Evolutionary conservation across 2,329 filamentous ascomycete genomes (phyloP).

Genomic region (Aureobasidium mangrovei): DNA sequence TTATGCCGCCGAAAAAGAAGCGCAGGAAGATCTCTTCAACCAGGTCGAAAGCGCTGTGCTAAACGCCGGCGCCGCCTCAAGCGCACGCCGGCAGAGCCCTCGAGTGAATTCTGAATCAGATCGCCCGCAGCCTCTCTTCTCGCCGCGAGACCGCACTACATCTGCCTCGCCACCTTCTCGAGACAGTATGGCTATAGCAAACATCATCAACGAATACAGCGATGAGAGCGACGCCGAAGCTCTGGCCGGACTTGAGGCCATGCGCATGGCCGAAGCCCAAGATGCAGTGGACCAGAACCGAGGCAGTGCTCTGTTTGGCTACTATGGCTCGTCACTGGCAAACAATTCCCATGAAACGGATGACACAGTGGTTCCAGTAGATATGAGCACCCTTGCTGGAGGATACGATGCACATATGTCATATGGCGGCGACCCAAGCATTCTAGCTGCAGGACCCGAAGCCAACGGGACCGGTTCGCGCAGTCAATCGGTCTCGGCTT

Average conservation of each 20-base stretch:
- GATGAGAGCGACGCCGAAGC: constrained; percentile 87
- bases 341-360: constrained; percentile 47
- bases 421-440: constrained; percentile 47
- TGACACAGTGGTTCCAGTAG: constrained; percentile 57
- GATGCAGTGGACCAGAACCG: constrained; percentile 54
- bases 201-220: constrained; percentile 32
- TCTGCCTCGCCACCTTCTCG: constrained; percentile 36
- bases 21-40: constrained; percentile 49
- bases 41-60: constrained; percentile 48
- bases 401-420: constrained; percentile 56
- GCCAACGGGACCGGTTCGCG: constrained; percentile 23
- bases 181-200: constrained; percentile 1
- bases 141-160: constrained; percentile 26
- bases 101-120: constrained; percentile 23
- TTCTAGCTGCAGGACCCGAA: constrained; percentile 30
- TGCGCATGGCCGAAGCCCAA: constrained; percentile 73
- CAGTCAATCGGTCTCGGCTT: constrained; percentile 34
- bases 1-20: constrained; percentile 24
- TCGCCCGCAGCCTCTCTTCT: constrained; percentile 24
- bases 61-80: constrained; percentile 24
- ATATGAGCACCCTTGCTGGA: constrained; percentile 66
- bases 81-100: constrained; percentile 22
- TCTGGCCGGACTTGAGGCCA: constrained; percentile 70
- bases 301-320: constrained; percentile 32
- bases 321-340: constrained; percentile 18